Percentiles rank a stretch among this genome's conserved stretches.
Conservation (phyloP, 2,329 filamentous ascomycete species). For the Blastomyces parvus region DNA sequence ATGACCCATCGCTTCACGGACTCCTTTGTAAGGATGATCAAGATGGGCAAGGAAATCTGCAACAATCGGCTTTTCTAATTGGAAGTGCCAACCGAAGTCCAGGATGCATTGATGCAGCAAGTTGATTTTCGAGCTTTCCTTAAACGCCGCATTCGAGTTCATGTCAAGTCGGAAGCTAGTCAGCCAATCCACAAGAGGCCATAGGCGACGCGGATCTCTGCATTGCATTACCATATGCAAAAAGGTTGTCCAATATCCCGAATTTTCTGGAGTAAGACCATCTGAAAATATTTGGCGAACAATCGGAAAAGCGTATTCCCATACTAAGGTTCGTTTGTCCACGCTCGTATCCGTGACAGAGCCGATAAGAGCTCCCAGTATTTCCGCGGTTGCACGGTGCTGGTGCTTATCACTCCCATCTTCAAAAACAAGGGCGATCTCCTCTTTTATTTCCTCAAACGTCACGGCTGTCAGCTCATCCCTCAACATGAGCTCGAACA, state of each 20-base stretch:
- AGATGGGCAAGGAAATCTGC: conserved; percentile 84
- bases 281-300: conserved; percentile 81
- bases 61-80: conserved; percentile 75
- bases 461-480: conserved; percentile 66
- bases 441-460: conserved; percentile 78
- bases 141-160: conserved; percentile 93
- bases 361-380: conserved; percentile 73
- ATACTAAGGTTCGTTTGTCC: conserved; percentile 64
- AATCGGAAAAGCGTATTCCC: conserved; percentile 84
- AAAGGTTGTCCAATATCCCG: conserved; percentile 89
- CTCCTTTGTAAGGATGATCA: conserved; percentile 95
- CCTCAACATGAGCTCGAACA: conserved; percentile 75
- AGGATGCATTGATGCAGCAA: conserved; percentile 79
- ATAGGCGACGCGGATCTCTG: conserved; percentile 78
- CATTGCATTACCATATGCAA: conserved; percentile 79
- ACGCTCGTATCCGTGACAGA: conserved; percentile 69
- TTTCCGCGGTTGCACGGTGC: conserved; percentile 89
- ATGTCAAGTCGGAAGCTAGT: conserved; percentile 84
- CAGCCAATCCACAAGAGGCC: conserved; percentile 75
- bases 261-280: conserved; percentile 86
- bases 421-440: conserved; percentile 67
- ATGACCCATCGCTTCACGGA: conserved; percentile 86
- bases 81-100: conserved; percentile 94
- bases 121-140: conserved; percentile 93
- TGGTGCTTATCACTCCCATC: conserved; percentile 97